Conservation (phyloP, 805 yeast genomes). For the Clavispora vitiphila region DNA sequence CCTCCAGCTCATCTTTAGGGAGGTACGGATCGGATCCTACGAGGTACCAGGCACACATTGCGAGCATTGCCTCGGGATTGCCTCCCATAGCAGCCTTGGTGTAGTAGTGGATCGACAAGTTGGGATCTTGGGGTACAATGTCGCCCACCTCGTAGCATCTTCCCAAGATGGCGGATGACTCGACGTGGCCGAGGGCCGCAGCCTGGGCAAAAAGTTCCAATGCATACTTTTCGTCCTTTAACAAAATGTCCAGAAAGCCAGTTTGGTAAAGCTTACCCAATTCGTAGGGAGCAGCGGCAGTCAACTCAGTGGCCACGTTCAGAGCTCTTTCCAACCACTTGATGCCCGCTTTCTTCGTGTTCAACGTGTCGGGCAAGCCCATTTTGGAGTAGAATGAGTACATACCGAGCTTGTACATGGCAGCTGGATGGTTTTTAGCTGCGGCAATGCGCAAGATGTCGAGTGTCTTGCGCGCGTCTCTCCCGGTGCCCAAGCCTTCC, state of each 20-base stretch:
- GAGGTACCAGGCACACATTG: constrained; percentile 95
- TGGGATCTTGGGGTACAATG: constrained; percentile 69
- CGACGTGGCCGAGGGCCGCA: constrained; percentile 80
- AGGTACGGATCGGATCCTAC: constrained; percentile 85
- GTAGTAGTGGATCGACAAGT: constrained; percentile 85
- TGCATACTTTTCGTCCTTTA: constrained; percentile 79
- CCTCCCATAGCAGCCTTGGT: constrained; percentile 88
- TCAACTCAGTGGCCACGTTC: constrained; percentile 75
- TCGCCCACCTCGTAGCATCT: constrained; percentile 80
- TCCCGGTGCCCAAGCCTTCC: constrained; percentile 87
- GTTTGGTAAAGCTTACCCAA: constrained; percentile 75
- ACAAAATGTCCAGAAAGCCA: constrained; percentile 83
- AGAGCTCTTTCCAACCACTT: constrained; percentile 90
- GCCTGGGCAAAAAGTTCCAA: constrained; percentile 82
- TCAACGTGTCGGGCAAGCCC: constrained; percentile 69
- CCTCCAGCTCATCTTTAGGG: constrained; percentile 73
- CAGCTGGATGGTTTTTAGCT: constrained; percentile 89
- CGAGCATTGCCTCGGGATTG: constrained; percentile 85
- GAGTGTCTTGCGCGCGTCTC: constrained; percentile 81
- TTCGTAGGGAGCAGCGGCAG: constrained; percentile 93
- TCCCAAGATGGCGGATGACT: constrained; percentile 77
- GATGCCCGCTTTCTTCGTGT: constrained; percentile 78
- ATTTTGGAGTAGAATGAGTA: constrained; percentile 78
- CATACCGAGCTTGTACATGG: constrained; percentile 88
- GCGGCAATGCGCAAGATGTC: constrained; percentile 86